Evolutionary conservation across 768 basidiomycete genomes (phyloP), one percentile per base, ranked within the genome.

Genomic region (Pleurotus citrinopileatus): DNA sequence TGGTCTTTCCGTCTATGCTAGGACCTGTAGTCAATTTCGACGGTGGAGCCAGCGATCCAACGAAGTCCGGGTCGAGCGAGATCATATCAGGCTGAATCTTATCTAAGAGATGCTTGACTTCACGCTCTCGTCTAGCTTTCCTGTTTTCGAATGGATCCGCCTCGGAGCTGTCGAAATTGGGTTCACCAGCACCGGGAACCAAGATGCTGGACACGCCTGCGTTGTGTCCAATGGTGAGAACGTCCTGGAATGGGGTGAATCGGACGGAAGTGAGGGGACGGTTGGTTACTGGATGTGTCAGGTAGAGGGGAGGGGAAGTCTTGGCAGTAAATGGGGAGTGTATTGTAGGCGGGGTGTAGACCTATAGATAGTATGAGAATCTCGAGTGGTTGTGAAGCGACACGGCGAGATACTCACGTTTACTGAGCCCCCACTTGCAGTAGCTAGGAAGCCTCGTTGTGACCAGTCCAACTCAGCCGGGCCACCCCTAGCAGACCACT

Each of bases 81-180:
- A 99, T 98, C 73, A 95, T 82, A 57, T 98, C 95, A 2, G 93
- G 89, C 74, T 89, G 89, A 56, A 98, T 87, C 90, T 96, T 95
- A 68, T 99, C 96, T 56, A 99, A 72, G 10, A 99, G 80, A 40
- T 77, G 80, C 66, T 90, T 87, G 62, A 98, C 93, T 68, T 98
- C 97, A 54, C 91, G 78, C 72, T 98, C 97, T 52, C 91, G 78
- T 54, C 94, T 71, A 19, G 89, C 78, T 57, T 83, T 86, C 67
- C 80, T 84, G 63, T 86, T 82, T 70, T 99, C 96, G 72, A 89
- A 98, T 2, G 95, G 94, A 80, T 99, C 95, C 0, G 93, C 91
- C 68, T 98, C 97, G 12, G 79, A 68, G 55, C 88, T 90, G 64
- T 99, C 97, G 66, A 94, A 96, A 75, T 97, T 94, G 42, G 95